Evolutionary conservation across 805 yeast genomes (phyloP).

Genomic region (Spathaspora sp.): DNA sequence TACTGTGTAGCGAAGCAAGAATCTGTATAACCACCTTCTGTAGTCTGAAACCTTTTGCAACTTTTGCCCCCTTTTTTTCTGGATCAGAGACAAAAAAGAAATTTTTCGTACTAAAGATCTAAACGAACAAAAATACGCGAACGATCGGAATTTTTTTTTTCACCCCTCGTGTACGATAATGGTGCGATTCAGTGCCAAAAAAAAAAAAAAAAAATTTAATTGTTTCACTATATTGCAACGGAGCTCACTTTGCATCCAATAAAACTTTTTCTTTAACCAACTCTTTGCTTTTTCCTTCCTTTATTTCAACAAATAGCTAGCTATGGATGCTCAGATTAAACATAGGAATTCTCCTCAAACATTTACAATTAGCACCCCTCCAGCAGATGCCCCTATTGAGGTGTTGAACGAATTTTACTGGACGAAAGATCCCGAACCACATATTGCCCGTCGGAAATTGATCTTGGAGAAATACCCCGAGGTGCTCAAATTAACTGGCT

Average conservation of each 20-base stretch:
- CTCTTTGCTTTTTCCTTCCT: neutral
- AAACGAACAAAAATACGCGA: neutral
- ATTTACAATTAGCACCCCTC: conserved; percentile 31
- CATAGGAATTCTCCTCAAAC: conserved; percentile 25
- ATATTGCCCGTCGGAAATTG: conserved; percentile 64
- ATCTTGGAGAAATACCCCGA: conserved; percentile 77
- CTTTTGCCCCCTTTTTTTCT: too few relatives aligned
- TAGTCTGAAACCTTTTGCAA: too few relatives aligned
- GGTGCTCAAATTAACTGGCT: conserved; percentile 76
- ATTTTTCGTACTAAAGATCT: too few relatives aligned
- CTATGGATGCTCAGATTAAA: conserved; percentile 17
- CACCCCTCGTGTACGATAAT: neutral
- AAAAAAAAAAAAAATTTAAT: too few relatives aligned
- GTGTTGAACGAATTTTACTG: conserved; percentile 68
- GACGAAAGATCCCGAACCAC: conserved; percentile 83
- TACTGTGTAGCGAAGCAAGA: neutral
- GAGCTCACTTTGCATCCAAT: neutral
- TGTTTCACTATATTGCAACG: neutral
- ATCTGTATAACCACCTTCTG: too few relatives aligned
- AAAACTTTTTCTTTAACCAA: neutral
- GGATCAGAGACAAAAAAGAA: neutral
- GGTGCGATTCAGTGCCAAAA: neutral
- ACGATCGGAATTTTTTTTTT: neutral
- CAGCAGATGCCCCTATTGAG: conserved; percentile 39
- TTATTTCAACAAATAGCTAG: neutral